phyloP scores from a whole-genome alignment of 2,329 filamentous ascomycete species.

The Bipolaris cookei region DNA sequence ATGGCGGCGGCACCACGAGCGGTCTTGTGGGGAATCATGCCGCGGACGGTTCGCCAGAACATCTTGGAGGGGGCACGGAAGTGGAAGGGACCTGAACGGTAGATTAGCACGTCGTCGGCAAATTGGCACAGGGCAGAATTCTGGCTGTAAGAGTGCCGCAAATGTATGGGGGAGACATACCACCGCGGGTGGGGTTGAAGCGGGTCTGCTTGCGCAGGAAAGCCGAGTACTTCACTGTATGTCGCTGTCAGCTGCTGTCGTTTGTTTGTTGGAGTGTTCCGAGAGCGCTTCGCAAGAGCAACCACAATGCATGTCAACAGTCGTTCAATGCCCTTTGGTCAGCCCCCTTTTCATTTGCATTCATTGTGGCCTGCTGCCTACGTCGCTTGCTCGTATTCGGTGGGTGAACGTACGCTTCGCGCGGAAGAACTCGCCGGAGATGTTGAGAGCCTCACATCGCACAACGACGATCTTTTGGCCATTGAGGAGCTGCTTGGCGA shows the following conservation, averaged over 20 bases:
- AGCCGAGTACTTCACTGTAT: conserved; percentile 98
- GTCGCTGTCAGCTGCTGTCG: conserved; percentile 38
- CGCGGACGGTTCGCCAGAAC: conserved; percentile 99
- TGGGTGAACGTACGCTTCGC: conserved; percentile 87
- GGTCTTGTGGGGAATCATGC: conserved; percentile 99
- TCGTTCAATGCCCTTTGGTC: neutral
- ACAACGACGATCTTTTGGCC: conserved; percentile 99
- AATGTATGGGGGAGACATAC: conserved; percentile 61
- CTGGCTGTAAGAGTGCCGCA: neutral
- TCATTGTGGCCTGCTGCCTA: conserved; percentile 24
- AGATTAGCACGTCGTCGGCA: conserved; percentile 20
- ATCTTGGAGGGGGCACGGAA: conserved; percentile 99
- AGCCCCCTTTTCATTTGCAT: conserved; percentile 3
- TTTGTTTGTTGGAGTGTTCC: conserved; percentile 5
- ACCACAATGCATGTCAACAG: conserved; percentile 15
- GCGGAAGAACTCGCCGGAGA: conserved; percentile 99
- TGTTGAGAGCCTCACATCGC: conserved; percentile 99
- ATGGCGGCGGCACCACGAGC: conserved; percentile 94
- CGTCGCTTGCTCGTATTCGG: conserved; percentile 20
- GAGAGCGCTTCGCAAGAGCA: conserved; percentile 16
- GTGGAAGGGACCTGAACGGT: conserved; percentile 87
- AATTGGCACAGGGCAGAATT: neutral
- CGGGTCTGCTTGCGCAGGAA: conserved; percentile 99
- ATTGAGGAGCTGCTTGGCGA: conserved; percentile 98
- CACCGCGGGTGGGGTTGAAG: conserved; percentile 99